A percentile compares a stretch with the other conserved stretches of the same genome.
Evolutionary conservation across 192 early-diverging fungal species (phyloP).

Genomic region (Geranomyces variabilis): DNA sequence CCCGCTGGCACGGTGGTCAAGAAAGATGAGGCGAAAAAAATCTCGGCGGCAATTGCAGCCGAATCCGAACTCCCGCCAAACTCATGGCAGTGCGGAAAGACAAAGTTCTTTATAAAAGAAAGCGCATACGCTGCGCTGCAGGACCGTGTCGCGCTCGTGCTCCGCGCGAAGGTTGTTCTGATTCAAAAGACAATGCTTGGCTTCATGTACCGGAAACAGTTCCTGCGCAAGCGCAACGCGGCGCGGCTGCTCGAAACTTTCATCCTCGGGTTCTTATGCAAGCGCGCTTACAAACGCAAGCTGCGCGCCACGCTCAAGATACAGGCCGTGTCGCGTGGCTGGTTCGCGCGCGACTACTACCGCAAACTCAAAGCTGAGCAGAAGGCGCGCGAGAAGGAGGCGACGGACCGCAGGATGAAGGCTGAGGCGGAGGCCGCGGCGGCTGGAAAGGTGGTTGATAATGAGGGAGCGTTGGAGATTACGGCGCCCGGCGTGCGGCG

Average conservation of each 20-base stretch:
- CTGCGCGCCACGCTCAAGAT: conserved; percentile 49
- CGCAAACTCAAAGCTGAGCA: conserved; percentile 27
- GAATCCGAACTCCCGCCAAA: conserved; percentile 27
- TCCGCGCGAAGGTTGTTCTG: conserved; percentile 44
- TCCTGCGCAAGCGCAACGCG: conserved; percentile 37
- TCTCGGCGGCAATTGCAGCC: conserved; percentile 33
- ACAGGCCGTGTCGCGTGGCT: conserved; percentile 52
- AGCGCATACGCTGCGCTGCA: conserved; percentile 41
- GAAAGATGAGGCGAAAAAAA: conserved; percentile 36
- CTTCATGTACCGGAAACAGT: conserved; percentile 47
- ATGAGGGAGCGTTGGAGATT: neutral
- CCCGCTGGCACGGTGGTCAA: conserved; percentile 17
- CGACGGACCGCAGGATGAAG: neutral
- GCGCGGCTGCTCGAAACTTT: conserved; percentile 37
- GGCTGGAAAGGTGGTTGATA: neutral
- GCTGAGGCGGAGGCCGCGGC: conserved; percentile 12
- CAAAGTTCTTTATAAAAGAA: conserved; percentile 54
- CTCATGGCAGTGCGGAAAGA: conserved; percentile 53
- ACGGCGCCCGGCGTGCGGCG: neutral
- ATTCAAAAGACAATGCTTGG: conserved; percentile 50
- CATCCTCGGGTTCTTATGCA: conserved; percentile 41
- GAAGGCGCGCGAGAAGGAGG: conserved; percentile 5
- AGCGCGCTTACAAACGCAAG: conserved; percentile 44
- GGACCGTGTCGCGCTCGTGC: conserved; percentile 33
- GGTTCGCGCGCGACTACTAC: conserved; percentile 54